A percentile compares a stretch with the other conserved stretches of the same genome.
Conservation (phyloP, 2,329 filamentous ascomycete genomes). For the Pseudocercospora fijiensis region DNA sequence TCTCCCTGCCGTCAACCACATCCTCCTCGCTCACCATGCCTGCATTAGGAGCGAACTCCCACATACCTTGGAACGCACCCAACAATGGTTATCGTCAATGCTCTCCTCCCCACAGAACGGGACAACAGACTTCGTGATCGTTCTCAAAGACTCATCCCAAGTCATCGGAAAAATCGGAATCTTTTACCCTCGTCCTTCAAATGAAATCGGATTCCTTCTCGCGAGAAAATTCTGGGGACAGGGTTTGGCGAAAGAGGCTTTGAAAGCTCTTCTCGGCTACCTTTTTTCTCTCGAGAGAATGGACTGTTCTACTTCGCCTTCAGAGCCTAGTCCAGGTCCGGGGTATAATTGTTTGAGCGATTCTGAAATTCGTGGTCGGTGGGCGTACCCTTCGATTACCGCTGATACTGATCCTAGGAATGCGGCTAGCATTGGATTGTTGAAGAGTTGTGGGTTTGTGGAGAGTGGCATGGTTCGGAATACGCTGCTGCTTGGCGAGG, state of each 20-base stretch:
- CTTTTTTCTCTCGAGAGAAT: not conserved
- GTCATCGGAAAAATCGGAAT: slow-evolving; percentile 7
- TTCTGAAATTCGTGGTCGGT: not conserved
- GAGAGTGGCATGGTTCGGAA: too few species aligned
- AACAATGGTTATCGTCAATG: slow-evolving; percentile 6
- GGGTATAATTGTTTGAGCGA: not conserved
- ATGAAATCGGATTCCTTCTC: slow-evolving; percentile 9
- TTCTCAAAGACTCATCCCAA: not conserved
- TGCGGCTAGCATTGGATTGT: too few species aligned
- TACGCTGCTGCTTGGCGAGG: too few species aligned
- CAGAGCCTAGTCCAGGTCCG: not conserved
- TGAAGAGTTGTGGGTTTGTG: too few species aligned
- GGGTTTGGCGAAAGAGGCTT: not conserved
- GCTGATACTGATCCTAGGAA: too few species aligned
- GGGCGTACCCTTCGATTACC: too few species aligned
- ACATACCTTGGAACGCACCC: not conserved
- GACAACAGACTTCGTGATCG: slow-evolving; percentile 7
- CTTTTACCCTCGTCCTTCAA: not conserved
- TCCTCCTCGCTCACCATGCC: not conserved
- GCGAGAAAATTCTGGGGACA: not conserved
- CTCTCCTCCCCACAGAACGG: not conserved
- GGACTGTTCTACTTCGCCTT: too few species aligned
- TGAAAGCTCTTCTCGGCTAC: not conserved
- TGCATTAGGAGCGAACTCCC: slow-evolving; percentile 3
- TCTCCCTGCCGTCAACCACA: too few species aligned